Conservation (phyloP, 345 rosid species). For the Citrus australasica region DNA sequence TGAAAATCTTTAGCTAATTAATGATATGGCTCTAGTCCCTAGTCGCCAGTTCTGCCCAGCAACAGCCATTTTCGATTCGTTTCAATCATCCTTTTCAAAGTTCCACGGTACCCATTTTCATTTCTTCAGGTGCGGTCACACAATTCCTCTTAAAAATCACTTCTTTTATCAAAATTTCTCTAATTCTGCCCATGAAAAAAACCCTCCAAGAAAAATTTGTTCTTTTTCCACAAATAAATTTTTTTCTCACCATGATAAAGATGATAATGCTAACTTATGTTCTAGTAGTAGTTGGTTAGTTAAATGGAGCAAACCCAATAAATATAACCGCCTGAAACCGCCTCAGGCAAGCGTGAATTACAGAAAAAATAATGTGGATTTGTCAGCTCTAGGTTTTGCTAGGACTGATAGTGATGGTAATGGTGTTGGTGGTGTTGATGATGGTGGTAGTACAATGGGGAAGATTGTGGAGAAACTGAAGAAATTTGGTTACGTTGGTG, state of each 20-base stretch:
- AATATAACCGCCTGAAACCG: conserved; percentile 31
- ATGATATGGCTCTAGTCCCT: conserved; percentile 51
- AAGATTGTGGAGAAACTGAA: conserved; percentile 79
- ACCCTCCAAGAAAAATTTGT: conserved; percentile 27
- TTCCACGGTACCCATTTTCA: conserved; percentile 38
- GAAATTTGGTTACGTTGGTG: conserved; percentile 61
- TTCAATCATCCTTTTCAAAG: conserved; percentile 41
- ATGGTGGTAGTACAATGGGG: conserved; percentile 64
- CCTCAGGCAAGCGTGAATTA: conserved; percentile 51
- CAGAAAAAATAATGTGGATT: conserved; percentile 28
- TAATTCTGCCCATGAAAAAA: conserved; percentile 19
- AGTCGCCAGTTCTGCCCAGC: conserved; percentile 52
- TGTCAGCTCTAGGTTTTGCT: conserved; percentile 30
- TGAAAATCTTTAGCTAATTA: background rate
- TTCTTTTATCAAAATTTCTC: conserved; percentile 9
- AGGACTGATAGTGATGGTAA: conserved; percentile 4
- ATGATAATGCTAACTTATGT: conserved; percentile 9
- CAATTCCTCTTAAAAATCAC: conserved; percentile 25
- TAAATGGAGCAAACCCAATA: conserved; percentile 48
- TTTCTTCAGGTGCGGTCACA: conserved; percentile 44
- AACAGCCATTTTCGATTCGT: conserved; percentile 36
- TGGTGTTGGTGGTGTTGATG: conserved; percentile 21
- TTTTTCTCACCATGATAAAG: conserved; percentile 7
- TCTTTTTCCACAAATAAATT: conserved; percentile 18
- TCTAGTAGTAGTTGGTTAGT: conserved; percentile 44